A percentile compares a stretch with the other conserved stretches of the same genome.
phyloP scores from a whole-genome alignment of 2,329 filamentous ascomycete genomes.

The Purpureocillium lavendulum region DNA sequence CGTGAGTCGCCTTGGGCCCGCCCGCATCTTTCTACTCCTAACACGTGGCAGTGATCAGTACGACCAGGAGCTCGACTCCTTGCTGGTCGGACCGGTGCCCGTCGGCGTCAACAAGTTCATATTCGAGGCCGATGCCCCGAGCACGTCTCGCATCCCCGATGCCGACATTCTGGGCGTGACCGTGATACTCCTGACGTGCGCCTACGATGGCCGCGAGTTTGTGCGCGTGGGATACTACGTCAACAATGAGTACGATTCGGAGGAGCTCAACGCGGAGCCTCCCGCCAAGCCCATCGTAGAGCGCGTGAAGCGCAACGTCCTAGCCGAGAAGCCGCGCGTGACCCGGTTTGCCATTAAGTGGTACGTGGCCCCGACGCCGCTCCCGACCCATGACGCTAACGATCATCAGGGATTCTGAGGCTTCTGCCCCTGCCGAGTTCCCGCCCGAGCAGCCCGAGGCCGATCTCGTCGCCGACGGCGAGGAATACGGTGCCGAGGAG shows the following conservation, averaged over 20 bases:
- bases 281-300: slow-evolving; percentile 90
- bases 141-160: slow-evolving; percentile 83
- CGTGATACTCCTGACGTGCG: slow-evolving; percentile 90
- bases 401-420: slow-evolving; percentile 79
- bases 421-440: slow-evolving; percentile 89
- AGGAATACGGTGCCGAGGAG: slow-evolving; percentile 86
- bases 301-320: slow-evolving; percentile 82
- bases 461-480: slow-evolving; percentile 76
- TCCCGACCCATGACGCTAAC: no score
- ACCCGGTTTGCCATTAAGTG: slow-evolving; percentile 98
- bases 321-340: slow-evolving; percentile 94
- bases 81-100: slow-evolving; percentile 94
- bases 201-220: slow-evolving; percentile 94
- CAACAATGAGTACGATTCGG: slow-evolving; percentile 96
- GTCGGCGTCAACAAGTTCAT: slow-evolving; percentile 98
- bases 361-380: slow-evolving; percentile 54
- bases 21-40: slow-evolving; percentile 12
- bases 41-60: slow-evolving; percentile 70
- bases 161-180: slow-evolving; percentile 96
- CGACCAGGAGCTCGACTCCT: slow-evolving; percentile 94
- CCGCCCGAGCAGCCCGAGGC: slow-evolving; percentile 97
- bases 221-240: slow-evolving; percentile 98
- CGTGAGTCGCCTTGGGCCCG: slow-evolving; percentile 48
- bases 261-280: slow-evolving; percentile 81
- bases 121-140: slow-evolving; percentile 90